Base-by-base conservation (phyloP, 768 basidiomycete genomes). In the Amanita muscaria region DNA sequence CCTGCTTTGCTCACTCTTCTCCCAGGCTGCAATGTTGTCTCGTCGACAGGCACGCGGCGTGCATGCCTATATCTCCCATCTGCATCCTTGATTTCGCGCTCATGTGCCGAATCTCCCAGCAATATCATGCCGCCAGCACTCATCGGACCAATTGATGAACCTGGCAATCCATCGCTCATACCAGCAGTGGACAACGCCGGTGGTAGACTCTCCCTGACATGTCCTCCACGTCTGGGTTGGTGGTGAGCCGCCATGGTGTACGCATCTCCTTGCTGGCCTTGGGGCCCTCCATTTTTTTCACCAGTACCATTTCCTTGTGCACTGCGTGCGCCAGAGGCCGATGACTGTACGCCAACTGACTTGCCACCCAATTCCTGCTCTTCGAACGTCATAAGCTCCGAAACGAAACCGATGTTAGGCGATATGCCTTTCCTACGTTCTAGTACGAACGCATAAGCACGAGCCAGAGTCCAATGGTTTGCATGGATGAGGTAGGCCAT, bases 401-500 rank as follows among this genome's bases (percentile, higher is more conserved):
- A 90, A 34, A 97, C 91, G 63, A 98, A 98, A 5, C 94, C 94
- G 50, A 98, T 94, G 58, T 96, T 97, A 8, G 93, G 94, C 11
- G 88, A 92, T 52, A 97, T 94, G 51, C 91, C 91, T 53, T 89
- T 90, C 27, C 94, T 79, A 7, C 91, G 78, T 54, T 93, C 93
- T 31, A 89, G 74, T 19, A 98, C 93, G 57, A 91, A 96, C 0
- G 83, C 67, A 59, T 97, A 98, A 1, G 94, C 90, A 29, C 79
- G 79, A 24, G 89, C 85, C 32, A 97, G 76, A 15, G 91, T 87
- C 94, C 94, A 97, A 58, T 92, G 91, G 57, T 96, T 92, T 8
- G 92, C 88, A 55, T 96, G 93, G 51, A 98, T 96, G 46, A 98
- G 83, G 59, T 96, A 97, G 2, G 89, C 93, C 70, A 98, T 90